Evolutionary conservation across 306 rosid species (phyloP).

Genomic region (Vigna angularis): DNA sequence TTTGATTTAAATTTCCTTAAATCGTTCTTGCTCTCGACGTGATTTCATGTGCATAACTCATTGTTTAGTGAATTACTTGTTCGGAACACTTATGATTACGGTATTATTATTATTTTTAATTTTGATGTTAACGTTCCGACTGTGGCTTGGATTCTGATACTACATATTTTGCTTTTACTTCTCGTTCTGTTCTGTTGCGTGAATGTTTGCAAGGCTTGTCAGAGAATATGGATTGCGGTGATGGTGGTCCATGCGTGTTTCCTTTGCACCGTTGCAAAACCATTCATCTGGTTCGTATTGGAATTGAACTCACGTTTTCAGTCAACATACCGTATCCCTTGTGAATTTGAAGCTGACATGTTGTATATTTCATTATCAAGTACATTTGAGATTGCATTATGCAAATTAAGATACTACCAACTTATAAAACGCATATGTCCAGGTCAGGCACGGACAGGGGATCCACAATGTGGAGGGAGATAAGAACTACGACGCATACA

Average conservation of each 20-base stretch:
- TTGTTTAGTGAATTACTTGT: background rate
- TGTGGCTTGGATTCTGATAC: constrained; percentile 20
- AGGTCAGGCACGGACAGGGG: constrained; percentile 96
- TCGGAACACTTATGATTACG: background rate
- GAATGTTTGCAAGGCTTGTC: constrained; percentile 39
- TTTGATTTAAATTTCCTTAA: constrained; percentile 1
- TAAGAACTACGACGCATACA: constrained; percentile 59
- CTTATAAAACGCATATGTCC: constrained; percentile 37
- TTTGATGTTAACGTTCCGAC: background rate
- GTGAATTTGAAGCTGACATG: constrained; percentile 33
- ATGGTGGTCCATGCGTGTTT: constrained; percentile 52
- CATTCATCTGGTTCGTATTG: constrained; percentile 63
- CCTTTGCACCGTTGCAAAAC: constrained; percentile 65
- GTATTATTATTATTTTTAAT: background rate
- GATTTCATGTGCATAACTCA: background rate
- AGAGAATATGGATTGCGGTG: constrained; percentile 59
- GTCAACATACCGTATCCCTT: constrained; percentile 32
- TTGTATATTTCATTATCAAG: constrained; percentile 10
- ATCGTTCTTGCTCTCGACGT: background rate
- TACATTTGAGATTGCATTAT: constrained; percentile 18
- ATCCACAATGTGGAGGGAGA: constrained; percentile 84
- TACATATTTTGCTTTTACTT: background rate
- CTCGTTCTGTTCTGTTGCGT: constrained; percentile 5
- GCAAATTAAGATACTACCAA: constrained; percentile 36
- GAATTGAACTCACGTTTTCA: constrained; percentile 31